These are phyloP conservation scores for Dryadomyces sulphureus DNA, from an alignment of 2,329 filamentous ascomycete species.

Conservation along the genomic window DNA sequence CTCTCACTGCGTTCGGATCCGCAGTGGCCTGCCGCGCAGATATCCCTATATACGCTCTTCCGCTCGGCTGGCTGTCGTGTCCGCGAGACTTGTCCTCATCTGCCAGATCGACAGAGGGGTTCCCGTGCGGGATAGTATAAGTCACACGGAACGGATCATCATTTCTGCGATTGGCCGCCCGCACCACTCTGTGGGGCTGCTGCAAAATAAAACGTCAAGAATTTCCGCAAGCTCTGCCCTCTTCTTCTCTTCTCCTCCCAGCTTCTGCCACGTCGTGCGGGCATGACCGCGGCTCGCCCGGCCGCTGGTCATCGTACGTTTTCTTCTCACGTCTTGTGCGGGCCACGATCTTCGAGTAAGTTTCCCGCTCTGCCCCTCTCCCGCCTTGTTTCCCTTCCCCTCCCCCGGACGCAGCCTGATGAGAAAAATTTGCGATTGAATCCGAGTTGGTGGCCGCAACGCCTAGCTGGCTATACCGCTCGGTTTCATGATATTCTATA, in stretches of 20 bases:
- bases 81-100: neutral
- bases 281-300: neutral
- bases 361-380: no score
- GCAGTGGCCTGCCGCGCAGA: no score
- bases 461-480: conserved; percentile 67
- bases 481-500: conserved; percentile 59
- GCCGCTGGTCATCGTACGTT: neutral
- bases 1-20: no score
- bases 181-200: neutral
- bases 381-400: conserved; percentile 1
- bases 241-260: neutral
- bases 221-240: neutral
- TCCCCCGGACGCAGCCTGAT: conserved; percentile 39
- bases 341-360: neutral
- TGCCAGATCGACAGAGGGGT: neutral
- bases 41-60: neutral
- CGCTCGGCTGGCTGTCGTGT: neutral
- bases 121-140: neutral
- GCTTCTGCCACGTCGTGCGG: neutral
- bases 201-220: neutral
- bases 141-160: neutral
- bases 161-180: neutral
- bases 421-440: conserved; percentile 95
- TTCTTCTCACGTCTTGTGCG: neutral
- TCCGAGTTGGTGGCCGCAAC: conserved; percentile 57